Evolutionary conservation across 2,329 filamentous ascomycete species (phyloP).

Genomic region (Capronia coronata): DNA sequence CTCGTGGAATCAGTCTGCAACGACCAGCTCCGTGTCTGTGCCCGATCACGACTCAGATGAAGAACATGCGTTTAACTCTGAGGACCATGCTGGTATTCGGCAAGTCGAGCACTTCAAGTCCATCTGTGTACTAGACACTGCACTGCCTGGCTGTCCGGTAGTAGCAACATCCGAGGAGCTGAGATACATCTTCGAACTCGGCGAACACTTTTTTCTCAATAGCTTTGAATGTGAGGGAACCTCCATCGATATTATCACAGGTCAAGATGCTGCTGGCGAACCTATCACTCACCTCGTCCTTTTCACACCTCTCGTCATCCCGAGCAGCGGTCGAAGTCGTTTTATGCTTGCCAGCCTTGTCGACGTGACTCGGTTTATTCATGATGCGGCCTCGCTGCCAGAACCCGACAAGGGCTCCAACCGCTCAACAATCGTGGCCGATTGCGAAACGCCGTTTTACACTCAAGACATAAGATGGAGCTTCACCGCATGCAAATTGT

Average conservation of each 20-base stretch:
- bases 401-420: conserved; percentile 22
- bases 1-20: conserved; percentile 21
- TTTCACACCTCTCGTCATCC: conserved; percentile 27
- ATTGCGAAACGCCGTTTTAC: conserved; percentile 12
- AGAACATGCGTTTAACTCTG: not conserved
- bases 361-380: conserved; percentile 31
- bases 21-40: conserved; percentile 12
- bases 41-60: not conserved
- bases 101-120: conserved; percentile 30
- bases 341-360: conserved; percentile 29
- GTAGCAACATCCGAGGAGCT: conserved; percentile 28
- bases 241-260: conserved; percentile 28
- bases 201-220: conserved; percentile 29
- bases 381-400: conserved; percentile 27
- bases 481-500: conserved; percentile 17
- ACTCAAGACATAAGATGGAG: conserved; percentile 5
- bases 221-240: conserved; percentile 22
- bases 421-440: conserved; percentile 12
- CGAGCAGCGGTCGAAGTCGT: conserved; percentile 23
- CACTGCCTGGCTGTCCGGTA: conserved; percentile 24
- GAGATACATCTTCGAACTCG: conserved; percentile 27
- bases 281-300: conserved; percentile 29
- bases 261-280: conserved; percentile 27
- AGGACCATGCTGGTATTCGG: not conserved
- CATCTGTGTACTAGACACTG: conserved; percentile 30